Conservation (phyloP, 495 filamentous ascomycete species). For the Achaetomiella virescens region DNA sequence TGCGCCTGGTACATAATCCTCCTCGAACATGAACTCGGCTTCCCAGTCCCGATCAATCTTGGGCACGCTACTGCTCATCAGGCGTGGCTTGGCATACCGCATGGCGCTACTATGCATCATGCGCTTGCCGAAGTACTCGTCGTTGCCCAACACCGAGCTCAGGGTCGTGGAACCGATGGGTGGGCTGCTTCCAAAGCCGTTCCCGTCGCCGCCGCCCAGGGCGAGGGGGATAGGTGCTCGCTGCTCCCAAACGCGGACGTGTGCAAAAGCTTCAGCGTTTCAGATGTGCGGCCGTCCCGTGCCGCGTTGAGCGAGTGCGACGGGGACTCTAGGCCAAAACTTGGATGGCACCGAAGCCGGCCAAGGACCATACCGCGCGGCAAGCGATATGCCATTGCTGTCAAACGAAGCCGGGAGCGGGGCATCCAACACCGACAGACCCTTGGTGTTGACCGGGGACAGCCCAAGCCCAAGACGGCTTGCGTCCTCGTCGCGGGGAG, state of each 20-base stretch:
- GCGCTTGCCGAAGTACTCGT: slow-evolving; percentile 62
- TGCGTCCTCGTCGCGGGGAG: slow-evolving; percentile 68
- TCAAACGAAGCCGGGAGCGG: slow-evolving; percentile 94
- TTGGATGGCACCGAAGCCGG: slow-evolving; percentile 89
- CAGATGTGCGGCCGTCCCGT: slow-evolving; percentile 56
- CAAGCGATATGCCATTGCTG: slow-evolving; percentile 88
- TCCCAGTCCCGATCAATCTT: slow-evolving; percentile 71
- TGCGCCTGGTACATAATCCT: slow-evolving; percentile 82
- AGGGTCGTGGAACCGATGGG: slow-evolving; percentile 44
- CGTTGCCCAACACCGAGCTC: slow-evolving; percentile 42
- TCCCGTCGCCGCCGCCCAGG: slow-evolving; percentile 47
- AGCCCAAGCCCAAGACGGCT: slow-evolving; percentile 56
- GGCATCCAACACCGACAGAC: slow-evolving; percentile 83
- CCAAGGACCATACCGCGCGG: slow-evolving; percentile 82
- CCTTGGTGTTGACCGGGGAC: slow-evolving; percentile 62
- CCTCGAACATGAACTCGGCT: slow-evolving; percentile 81
- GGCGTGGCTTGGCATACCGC: slow-evolving; percentile 62
- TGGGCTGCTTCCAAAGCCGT: slow-evolving; percentile 53
- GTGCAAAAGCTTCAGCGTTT: slow-evolving; percentile 73
- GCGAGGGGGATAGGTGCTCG: slow-evolving; percentile 42
- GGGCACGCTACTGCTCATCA: slow-evolving; percentile 77
- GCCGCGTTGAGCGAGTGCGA: slow-evolving; percentile 60
- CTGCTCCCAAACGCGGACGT: slow-evolving; percentile 71
- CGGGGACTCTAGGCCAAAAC: slow-evolving; percentile 85
- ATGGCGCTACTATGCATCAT: slow-evolving; percentile 71